Evolutionary conservation across 495 filamentous ascomycete species (phyloP).

Genomic region (Penicillium ochrochloron): DNA sequence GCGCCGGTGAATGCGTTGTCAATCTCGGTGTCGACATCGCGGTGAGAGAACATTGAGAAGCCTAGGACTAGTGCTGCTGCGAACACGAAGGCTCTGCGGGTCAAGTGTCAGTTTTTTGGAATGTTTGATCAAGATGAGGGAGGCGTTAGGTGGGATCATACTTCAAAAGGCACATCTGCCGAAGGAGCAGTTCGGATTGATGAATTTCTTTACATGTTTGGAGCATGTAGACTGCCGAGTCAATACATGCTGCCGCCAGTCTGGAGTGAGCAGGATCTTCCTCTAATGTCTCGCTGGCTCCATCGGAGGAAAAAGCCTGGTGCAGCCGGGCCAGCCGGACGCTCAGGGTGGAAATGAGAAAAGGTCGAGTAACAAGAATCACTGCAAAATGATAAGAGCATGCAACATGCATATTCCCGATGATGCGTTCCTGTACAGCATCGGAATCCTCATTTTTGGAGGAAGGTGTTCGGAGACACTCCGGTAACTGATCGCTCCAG

Average conservation of each 20-base stretch:
- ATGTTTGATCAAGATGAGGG: not conserved
- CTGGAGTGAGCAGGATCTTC: constrained; percentile 43
- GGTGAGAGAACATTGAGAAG: constrained; percentile 48
- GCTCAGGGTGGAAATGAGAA: constrained; percentile 43
- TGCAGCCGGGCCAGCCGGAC: constrained; percentile 42
- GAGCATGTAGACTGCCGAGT: constrained; percentile 48
- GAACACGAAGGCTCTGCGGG: constrained; percentile 44
- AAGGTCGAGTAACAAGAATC: constrained; percentile 47
- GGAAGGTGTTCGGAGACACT: constrained; percentile 31
- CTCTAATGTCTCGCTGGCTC: constrained; percentile 11
- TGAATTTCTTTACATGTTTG: constrained; percentile 46
- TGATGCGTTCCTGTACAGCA: constrained; percentile 34
- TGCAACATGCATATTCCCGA: constrained; percentile 46
- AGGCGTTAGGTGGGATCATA: constrained; percentile 13
- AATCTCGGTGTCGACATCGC: constrained; percentile 35
- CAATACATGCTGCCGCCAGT: constrained; percentile 42
- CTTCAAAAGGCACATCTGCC: constrained; percentile 48
- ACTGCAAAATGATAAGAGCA: constrained; percentile 51
- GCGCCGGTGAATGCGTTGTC: constrained; percentile 41
- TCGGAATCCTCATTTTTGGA: constrained; percentile 24
- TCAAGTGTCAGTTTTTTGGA: constrained; percentile 17
- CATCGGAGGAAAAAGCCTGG: constrained; percentile 25
- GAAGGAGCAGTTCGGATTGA: constrained; percentile 37
- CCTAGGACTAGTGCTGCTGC: constrained; percentile 48
- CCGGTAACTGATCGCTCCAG: constrained; percentile 42